These are phyloP conservation scores for Clarireedia monteithiana DNA, from an alignment of 2,329 filamentous ascomycete species.

Conservation along the genomic window DNA sequence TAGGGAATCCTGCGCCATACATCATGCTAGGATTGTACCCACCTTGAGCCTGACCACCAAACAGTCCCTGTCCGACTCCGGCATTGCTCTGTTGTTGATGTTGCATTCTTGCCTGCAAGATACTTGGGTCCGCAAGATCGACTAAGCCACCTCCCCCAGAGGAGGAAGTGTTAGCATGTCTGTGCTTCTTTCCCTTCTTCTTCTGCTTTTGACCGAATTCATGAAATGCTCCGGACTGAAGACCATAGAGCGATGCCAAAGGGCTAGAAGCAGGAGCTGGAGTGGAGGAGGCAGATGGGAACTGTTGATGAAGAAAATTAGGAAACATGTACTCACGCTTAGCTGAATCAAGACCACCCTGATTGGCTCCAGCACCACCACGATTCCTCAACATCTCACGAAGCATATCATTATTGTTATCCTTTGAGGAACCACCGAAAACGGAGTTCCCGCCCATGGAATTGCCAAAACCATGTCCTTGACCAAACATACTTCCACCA, in stretches of 20 bases:
- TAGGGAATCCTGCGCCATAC: constrained; percentile 50
- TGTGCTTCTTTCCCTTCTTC: constrained; percentile 99
- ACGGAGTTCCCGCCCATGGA: constrained; percentile 43
- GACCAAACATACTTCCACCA: constrained; percentile 77
- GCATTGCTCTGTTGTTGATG: constrained; percentile 75
- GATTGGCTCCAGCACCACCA: constrained; percentile 53
- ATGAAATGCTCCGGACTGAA: constrained; percentile 78
- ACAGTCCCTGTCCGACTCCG: constrained; percentile 82
- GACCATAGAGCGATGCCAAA: constrained; percentile 85
- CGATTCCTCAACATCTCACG: constrained; percentile 73
- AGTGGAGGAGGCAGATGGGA: constrained; percentile 72
- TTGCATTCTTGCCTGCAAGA: constrained; percentile 96
- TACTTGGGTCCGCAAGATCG: constrained; percentile 99
- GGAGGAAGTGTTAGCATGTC: constrained; percentile 99
- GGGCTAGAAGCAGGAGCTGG: constrained; percentile 85
- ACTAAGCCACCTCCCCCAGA: constrained; percentile 98
- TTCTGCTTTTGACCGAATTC: constrained; percentile 95
- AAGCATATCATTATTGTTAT: constrained; percentile 66
- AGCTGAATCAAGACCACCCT: constrained; percentile 71
- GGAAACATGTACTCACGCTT: constrained; percentile 99
- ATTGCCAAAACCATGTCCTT: constrained; percentile 76
- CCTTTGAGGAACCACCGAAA: constrained; percentile 65
- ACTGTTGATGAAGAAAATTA: constrained; percentile 83
- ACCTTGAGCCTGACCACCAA: constrained; percentile 86
- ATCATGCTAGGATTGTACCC: constrained; percentile 86